Base-by-base conservation (phyloP, 2,329 filamentous ascomycete genomes). In the Colletotrichum neosansevieriae region DNA sequence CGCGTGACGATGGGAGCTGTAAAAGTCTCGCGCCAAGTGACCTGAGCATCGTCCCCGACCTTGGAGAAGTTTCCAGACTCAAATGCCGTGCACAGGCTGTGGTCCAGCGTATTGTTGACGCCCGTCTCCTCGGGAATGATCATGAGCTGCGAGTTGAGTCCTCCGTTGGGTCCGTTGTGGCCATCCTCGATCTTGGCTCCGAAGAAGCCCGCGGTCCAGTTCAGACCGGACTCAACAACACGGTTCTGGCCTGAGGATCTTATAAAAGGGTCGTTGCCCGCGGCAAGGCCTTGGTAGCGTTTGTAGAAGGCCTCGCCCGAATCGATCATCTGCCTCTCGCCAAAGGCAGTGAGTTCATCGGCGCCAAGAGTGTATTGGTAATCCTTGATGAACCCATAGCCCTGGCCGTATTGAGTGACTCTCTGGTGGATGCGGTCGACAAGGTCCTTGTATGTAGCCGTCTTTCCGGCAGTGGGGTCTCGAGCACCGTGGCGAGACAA, bases 401-500 rank as follows among this genome's bases (percentile, higher is more conserved):
- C 85, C 38, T 83, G 82, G 7, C 85, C 85, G 75, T 92, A 95
- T 19, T 82, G 79, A 2, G 83, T 85, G 10, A 83, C 83, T 42
- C 74, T 54, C 32, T 76, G 50, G 76, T 77, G 89, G 69, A 98
- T 91, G 54, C 86, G 86, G 32, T 84, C 76, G 60, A 97, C 83
- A 9, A 92, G 84, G 5, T 81, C 78, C 44, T 83, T 85, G 79
- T 97, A 97, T 6, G 78, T 75, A 11, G 77, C 76, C 0, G 89
- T 87, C 81, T 94, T 97, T 71, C 82, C 82, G 11, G 81, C 75
- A 0, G 94, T 97, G 1, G 94, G 94, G 76, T 93, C 92, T 59
- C 94, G 88, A 42, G 93, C 92, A 54, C 94, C 94, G 76, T 98
- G 94, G 2, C 94, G 89, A 21, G 93, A 94, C 54, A 98, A 85